Conservation (phyloP, 129 eudicot genomes). For the Ambrosia trifida region DNA sequence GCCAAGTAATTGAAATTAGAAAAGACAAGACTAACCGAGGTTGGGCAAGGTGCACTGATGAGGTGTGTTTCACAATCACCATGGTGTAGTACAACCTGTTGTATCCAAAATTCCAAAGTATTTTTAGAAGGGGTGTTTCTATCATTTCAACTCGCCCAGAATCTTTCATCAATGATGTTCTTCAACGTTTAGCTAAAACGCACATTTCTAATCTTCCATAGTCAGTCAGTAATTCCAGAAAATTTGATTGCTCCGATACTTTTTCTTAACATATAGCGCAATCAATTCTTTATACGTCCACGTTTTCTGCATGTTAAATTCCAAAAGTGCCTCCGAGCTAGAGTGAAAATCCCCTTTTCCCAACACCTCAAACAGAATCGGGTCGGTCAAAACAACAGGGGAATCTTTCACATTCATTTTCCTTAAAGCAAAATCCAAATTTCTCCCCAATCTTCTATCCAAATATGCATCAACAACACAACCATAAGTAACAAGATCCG, state of each 20-base stretch:
- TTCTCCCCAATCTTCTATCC: conserved; percentile 72
- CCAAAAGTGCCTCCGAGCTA: conserved; percentile 65
- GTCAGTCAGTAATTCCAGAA: conserved; percentile 79
- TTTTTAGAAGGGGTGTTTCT: not conserved
- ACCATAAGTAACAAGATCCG: conserved; percentile 95
- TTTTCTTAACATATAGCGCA: conserved; percentile 60
- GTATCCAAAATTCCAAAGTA: not conserved
- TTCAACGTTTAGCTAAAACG: not conserved
- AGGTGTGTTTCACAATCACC: not conserved
- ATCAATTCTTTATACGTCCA: conserved; percentile 72
- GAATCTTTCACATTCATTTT: conserved; percentile 56
- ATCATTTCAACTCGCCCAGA: conserved; percentile 1
- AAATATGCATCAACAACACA: conserved; percentile 88
- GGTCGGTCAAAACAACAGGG: conserved; percentile 53
- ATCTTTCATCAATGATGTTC: not conserved
- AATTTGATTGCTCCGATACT: conserved; percentile 63
- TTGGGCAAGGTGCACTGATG: not conserved
- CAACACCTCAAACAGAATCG: conserved; percentile 71
- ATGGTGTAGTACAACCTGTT: not conserved
- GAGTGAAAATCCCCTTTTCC: conserved; percentile 93
- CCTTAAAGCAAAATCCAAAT: conserved; percentile 67
- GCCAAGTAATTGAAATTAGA: too few relatives aligned
- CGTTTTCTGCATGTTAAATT: conserved; percentile 42
- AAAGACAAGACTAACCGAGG: not conserved
- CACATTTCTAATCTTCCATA: conserved; percentile 14